Conservation (phyloP, 2,329 filamentous ascomycete species). For the Sporothrix inflata region DNA sequence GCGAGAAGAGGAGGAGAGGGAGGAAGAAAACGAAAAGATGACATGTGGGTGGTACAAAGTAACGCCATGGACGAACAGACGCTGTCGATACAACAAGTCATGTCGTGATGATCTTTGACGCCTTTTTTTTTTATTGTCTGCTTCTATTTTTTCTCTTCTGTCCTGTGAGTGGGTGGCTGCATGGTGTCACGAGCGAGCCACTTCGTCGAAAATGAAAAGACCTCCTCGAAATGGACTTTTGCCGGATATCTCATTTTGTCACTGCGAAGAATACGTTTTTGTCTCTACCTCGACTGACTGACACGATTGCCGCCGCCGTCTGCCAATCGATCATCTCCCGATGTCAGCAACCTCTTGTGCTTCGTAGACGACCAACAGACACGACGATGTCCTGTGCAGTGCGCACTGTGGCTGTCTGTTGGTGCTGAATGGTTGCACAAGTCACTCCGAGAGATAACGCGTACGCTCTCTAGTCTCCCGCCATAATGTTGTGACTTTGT, state of each 20-base stretch:
- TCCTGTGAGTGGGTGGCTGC: not conserved
- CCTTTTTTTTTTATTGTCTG: too few species aligned
- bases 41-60: too few species aligned
- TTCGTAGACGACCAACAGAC: too few species aligned
- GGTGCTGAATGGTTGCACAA: not conserved
- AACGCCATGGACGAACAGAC: too few species aligned
- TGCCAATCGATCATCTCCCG: not conserved
- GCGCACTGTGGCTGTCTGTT: not conserved
- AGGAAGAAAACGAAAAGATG: not conserved
- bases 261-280: too few species aligned
- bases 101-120: too few species aligned
- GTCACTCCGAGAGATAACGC: not conserved
- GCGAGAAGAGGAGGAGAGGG: not conserved
- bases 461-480: not conserved
- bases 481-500: not conserved
- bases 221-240: not conserved
- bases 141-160: not conserved
- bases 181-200: constrained; percentile 3
- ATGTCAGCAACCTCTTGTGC: not conserved
- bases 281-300: not conserved
- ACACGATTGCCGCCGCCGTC: not conserved
- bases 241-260: not conserved
- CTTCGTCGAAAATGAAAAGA: not conserved
- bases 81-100: not conserved
- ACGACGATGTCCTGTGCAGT: not conserved